A percentile compares a stretch with the other conserved stretches of the same genome.
Conservation (phyloP, 805 yeast species). For the Saccharomycopsis schoenii region DNA sequence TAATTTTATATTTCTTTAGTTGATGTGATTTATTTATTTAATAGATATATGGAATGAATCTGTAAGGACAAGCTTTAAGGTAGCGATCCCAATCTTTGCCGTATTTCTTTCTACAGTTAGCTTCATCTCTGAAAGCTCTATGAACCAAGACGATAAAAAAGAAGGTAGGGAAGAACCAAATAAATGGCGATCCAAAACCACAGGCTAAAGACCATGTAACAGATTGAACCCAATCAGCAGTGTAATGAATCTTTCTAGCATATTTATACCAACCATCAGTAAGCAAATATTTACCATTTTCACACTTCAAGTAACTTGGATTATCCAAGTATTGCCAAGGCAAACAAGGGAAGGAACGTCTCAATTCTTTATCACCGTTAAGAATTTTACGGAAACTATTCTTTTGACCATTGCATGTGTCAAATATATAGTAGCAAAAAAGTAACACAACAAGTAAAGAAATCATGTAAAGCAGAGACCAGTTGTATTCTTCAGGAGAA, state of each 20-base stretch:
- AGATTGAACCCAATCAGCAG: slow-evolving; percentile 86
- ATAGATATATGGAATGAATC: slow-evolving; percentile 81
- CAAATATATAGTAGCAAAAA: slow-evolving; percentile 83
- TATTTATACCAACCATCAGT: slow-evolving; percentile 92
- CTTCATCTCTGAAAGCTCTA: slow-evolving; percentile 80
- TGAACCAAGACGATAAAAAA: slow-evolving; percentile 81
- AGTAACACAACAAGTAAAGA: slow-evolving; percentile 47
- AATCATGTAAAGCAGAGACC: slow-evolving; percentile 55
- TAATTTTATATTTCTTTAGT: neutral
- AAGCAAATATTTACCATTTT: slow-evolving; percentile 72
- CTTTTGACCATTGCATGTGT: slow-evolving; percentile 91
- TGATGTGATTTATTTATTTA: slow-evolving; percentile 24
- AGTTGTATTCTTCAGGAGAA: slow-evolving; percentile 71
- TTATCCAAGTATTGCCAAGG: slow-evolving; percentile 75
- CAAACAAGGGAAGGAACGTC: slow-evolving; percentile 90
- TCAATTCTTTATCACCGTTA: slow-evolving; percentile 65
- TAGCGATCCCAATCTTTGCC: slow-evolving; percentile 92
- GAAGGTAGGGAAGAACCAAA: slow-evolving; percentile 93
- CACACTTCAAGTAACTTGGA: slow-evolving; percentile 79
- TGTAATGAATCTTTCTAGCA: slow-evolving; percentile 91
- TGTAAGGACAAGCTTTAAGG: slow-evolving; percentile 78
- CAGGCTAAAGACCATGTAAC: slow-evolving; percentile 87
- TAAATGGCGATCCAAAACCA: slow-evolving; percentile 80
- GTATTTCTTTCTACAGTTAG: slow-evolving; percentile 77
- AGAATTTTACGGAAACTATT: slow-evolving; percentile 77